Evolutionary conservation across 345 rosid species (phyloP).

Genomic region (Eucalyptus caleyi): DNA sequence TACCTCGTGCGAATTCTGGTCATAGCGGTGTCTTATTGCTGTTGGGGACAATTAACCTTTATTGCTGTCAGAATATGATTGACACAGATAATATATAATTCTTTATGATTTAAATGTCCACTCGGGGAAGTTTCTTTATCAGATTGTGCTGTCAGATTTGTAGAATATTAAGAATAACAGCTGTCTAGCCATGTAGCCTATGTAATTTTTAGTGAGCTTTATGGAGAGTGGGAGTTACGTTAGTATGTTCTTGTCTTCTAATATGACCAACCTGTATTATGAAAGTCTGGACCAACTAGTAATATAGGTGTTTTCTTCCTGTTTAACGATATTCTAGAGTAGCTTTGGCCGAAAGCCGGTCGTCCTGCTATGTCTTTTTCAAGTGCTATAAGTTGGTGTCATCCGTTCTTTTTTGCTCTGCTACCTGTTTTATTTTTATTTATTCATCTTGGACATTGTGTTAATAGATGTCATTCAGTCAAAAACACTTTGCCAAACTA

Average conservation of each 20-base stretch:
- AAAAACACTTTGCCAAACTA: not conserved
- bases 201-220: not conserved
- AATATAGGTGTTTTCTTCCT: not conserved
- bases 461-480: not conserved
- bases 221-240: not conserved
- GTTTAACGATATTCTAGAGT: not conserved
- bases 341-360: not conserved
- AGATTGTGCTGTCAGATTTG: not conserved
- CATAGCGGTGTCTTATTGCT: not conserved
- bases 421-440: not conserved
- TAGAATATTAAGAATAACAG: not conserved
- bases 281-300: not conserved
- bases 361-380: not conserved
- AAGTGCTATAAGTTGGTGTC: not conserved
- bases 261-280: not conserved
- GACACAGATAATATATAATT: not conserved
- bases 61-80: not conserved
- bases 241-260: not conserved
- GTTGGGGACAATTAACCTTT: not conserved
- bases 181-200: not conserved
- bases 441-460: not conserved
- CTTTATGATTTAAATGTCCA: not conserved
- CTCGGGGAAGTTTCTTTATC: not conserved
- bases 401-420: not conserved
- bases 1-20: not conserved